Percentiles rank a stretch among this genome's conserved stretches.
phyloP scores from a whole-genome alignment of 2,329 filamentous ascomycete genomes.

The Fusarium sp. region DNA sequence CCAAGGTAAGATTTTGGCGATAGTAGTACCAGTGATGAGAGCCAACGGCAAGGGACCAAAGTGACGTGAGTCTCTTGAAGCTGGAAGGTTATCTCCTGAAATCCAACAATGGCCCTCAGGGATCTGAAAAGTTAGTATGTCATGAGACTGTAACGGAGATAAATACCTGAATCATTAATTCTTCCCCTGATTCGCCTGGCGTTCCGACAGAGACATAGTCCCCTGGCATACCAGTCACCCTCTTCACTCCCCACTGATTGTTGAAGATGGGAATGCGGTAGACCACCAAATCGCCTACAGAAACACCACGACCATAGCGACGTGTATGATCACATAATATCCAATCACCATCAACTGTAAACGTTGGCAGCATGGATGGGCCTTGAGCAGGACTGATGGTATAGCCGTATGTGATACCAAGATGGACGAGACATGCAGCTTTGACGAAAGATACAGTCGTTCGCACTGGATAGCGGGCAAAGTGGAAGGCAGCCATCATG shows the following conservation, averaged over 20 bases:
- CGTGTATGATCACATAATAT: slow-evolving; percentile 76
- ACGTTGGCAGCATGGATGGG: slow-evolving; percentile 90
- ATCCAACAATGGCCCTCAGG: slow-evolving; percentile 94
- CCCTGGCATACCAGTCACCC: slow-evolving; percentile 80
- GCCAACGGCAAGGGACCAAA: slow-evolving; percentile 90
- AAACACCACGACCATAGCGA: slow-evolving; percentile 72
- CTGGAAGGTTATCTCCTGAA: slow-evolving; percentile 86
- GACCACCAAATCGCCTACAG: slow-evolving; percentile 86
- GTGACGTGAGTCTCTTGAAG: slow-evolving; percentile 85
- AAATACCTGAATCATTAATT: slow-evolving; percentile 74
- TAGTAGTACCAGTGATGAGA: slow-evolving; percentile 84
- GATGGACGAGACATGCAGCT: slow-evolving; percentile 57
- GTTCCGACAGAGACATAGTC: slow-evolving; percentile 79
- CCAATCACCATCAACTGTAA: slow-evolving; percentile 74
- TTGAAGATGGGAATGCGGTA: slow-evolving; percentile 80
- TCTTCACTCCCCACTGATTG: slow-evolving; percentile 76
- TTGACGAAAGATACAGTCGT: slow-evolving; percentile 53
- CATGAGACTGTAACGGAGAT: rapidly evolving
- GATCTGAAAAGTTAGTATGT: slow-evolving; percentile 65
- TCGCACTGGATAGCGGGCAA: slow-evolving; percentile 57
- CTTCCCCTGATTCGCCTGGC: slow-evolving; percentile 61
- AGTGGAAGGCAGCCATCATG: slow-evolving; percentile 48
- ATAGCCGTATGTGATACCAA: slow-evolving; percentile 70
- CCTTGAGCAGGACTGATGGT: slow-evolving; percentile 72
- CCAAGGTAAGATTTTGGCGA: slow-evolving; percentile 71